Conservation (phyloP, 805 yeast genomes). For the Cyberlindnera sargentensis region DNA sequence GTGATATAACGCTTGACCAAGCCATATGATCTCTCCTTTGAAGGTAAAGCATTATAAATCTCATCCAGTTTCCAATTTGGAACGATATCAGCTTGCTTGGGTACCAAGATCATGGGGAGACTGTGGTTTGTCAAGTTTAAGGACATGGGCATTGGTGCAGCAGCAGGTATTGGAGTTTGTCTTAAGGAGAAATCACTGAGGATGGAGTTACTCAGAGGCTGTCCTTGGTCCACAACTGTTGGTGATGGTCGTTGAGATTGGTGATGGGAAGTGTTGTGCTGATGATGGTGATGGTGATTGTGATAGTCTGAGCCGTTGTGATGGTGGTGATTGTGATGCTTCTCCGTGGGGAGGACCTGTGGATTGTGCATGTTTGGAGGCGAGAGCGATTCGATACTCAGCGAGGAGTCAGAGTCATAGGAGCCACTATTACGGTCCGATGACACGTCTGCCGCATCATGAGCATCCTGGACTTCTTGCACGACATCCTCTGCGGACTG, state of each 20-base stretch:
- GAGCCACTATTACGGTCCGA: not conserved
- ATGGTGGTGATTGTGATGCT: conserved; percentile 3
- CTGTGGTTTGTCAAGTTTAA: conserved; percentile 19
- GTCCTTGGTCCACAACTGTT: conserved; percentile 1
- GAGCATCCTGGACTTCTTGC: too few species aligned
- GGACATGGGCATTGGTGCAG: conserved; percentile 7
- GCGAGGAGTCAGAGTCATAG: conserved; percentile 22
- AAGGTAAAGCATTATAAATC: conserved; percentile 39
- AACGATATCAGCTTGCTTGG: conserved; percentile 18
- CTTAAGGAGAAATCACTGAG: conserved; percentile 17
- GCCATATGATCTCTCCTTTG: conserved; percentile 38
- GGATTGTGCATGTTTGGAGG: conserved; percentile 24
- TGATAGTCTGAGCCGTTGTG: not conserved
- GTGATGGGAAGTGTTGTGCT: not conserved
- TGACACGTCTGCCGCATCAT: not conserved
- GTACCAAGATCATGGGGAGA: conserved; percentile 20
- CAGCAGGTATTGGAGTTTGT: conserved; percentile 16
- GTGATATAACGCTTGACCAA: conserved; percentile 41
- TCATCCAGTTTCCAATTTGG: conserved; percentile 25
- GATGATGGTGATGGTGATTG: conserved; percentile 1
- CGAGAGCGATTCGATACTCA: conserved; percentile 21
- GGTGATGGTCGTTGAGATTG: not conserved
- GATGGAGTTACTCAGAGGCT: conserved; percentile 14
- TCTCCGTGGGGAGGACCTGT: conserved; percentile 20
- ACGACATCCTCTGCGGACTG: too few species aligned